These are phyloP conservation scores for Cystofilobasidium capitatum DNA, from an alignment of 768 basidiomycete genomes.

Conservation along the genomic window DNA sequence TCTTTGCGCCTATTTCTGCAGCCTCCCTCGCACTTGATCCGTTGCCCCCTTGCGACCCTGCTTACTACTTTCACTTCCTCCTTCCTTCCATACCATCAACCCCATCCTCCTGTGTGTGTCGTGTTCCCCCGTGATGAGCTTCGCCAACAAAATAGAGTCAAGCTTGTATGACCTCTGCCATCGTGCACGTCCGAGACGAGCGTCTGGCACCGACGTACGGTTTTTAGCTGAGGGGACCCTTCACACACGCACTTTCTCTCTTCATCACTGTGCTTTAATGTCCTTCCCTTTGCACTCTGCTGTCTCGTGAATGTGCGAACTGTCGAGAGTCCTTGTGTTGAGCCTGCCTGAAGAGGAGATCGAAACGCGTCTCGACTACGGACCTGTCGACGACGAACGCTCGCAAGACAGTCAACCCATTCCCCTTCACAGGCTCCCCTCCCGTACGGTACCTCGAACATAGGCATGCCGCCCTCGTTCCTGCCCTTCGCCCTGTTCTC, in stretches of 20 bases:
- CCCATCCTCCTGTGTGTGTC: too few species aligned
- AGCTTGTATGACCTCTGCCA: slow-evolving; percentile 22
- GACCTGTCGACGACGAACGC: too few species aligned
- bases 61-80: background rate
- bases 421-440: background rate
- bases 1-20: background rate
- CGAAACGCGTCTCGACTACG: too few species aligned
- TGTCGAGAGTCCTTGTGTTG: too few species aligned
- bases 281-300: too few species aligned
- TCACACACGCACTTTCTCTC: background rate
- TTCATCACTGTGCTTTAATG: background rate
- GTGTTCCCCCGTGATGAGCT: slow-evolving; percentile 24
- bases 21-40: background rate
- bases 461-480: slow-evolving; percentile 17
- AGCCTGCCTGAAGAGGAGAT: too few species aligned
- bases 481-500: slow-evolving; percentile 53
- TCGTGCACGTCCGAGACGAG: slow-evolving; percentile 10
- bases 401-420: too few species aligned
- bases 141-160: slow-evolving; percentile 27
- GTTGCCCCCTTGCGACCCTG: background rate
- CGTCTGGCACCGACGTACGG: slow-evolving; percentile 14
- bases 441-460: background rate
- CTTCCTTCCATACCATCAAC: background rate
- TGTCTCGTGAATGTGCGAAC: too few species aligned
- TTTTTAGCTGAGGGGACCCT: slow-evolving; percentile 11